Evolutionary conservation across 139 green algal genomes (phyloP).

Genomic region (Tetratostichococcus sp.): DNA sequence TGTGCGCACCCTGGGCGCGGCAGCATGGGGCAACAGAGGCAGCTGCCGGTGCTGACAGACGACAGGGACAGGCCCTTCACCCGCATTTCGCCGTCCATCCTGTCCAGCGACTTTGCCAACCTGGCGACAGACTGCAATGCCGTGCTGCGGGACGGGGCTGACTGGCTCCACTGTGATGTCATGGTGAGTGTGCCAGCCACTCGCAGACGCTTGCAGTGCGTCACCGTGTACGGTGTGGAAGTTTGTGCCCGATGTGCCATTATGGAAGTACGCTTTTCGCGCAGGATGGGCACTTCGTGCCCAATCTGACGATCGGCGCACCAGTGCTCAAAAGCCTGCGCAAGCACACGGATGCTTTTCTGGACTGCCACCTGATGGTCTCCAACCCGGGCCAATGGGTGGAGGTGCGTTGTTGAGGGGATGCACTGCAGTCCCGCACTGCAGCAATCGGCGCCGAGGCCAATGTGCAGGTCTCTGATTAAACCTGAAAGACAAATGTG

Average conservation of each 20-base stretch:
- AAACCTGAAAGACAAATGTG: neutral
- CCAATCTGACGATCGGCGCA: slow-evolving; percentile 88
- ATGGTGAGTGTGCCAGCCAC: slow-evolving; percentile 33
- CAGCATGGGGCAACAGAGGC: no score
- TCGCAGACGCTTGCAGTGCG: no score
- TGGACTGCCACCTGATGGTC: slow-evolving; percentile 86
- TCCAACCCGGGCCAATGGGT: slow-evolving; percentile 65
- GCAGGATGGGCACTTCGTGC: slow-evolving; percentile 87
- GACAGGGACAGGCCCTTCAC: slow-evolving; percentile 13
- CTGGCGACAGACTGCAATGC: slow-evolving; percentile 65
- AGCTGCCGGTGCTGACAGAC: slow-evolving; percentile 1
- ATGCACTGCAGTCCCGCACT: neutral
- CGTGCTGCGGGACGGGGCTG: slow-evolving; percentile 68
- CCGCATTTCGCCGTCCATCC: slow-evolving; percentile 61
- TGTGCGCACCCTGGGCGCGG: no score
- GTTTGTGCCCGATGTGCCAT: no score
- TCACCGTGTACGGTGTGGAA: no score
- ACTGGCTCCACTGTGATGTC: slow-evolving; percentile 75
- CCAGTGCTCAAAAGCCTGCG: slow-evolving; percentile 78
- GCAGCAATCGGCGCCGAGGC: no score
- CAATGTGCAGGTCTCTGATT: no score
- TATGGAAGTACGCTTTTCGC: neutral
- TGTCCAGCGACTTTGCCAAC: slow-evolving; percentile 80
- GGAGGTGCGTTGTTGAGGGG: slow-evolving; percentile 13
- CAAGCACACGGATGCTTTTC: slow-evolving; percentile 74